phyloP scores from a whole-genome alignment of 83 land plant species.

The Picea abies region DNA sequence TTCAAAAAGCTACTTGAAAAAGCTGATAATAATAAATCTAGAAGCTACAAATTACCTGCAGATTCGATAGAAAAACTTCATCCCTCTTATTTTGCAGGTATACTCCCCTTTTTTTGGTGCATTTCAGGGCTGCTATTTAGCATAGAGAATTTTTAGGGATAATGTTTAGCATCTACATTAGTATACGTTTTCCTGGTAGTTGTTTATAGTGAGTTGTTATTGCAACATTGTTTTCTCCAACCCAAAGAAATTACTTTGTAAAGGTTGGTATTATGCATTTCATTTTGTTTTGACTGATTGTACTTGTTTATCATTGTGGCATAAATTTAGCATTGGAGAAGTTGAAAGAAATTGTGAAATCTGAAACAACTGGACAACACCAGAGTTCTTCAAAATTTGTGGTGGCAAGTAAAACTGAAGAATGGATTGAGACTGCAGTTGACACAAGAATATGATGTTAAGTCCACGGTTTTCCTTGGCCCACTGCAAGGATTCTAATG shows the following conservation, averaged over 20 bases:
- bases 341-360: constrained; percentile 17
- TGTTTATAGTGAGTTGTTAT: not conserved
- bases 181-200: not conserved
- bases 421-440: constrained; percentile 13
- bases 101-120: not conserved
- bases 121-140: not conserved
- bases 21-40: not conserved
- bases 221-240: too few relatives aligned
- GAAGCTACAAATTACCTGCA: not conserved
- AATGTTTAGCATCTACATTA: not conserved
- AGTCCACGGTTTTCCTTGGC: too few relatives aligned
- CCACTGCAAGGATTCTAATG: too few relatives aligned
- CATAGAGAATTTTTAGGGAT: not conserved
- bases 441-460: not conserved
- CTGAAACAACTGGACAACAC: constrained; percentile 3
- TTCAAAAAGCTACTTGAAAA: constrained; percentile 4
- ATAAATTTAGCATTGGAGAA: constrained; percentile 13
- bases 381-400: not conserved
- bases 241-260: not conserved
- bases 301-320: not conserved
- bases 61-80: constrained; percentile 11
- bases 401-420: constrained; percentile 8
- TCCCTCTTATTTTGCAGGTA: constrained; percentile 4
- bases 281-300: not conserved
- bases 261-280: not conserved